A percentile compares a stretch with the other conserved stretches of the same genome.
These are phyloP conservation scores for Tulasnella sp. DNA, from an alignment of 768 basidiomycete species.

Conservation along the genomic window DNA sequence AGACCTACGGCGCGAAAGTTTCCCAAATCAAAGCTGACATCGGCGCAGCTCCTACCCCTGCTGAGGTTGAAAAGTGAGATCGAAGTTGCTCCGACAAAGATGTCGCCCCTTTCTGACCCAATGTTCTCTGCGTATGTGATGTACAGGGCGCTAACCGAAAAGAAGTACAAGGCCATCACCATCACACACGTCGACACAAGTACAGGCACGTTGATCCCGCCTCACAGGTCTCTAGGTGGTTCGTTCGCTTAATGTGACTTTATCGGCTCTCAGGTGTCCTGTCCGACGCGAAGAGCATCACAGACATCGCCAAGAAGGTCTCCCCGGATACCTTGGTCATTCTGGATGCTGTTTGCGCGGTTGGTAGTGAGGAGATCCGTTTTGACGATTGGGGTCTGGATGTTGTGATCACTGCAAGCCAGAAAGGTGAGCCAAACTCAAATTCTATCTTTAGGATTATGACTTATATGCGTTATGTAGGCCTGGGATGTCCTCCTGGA, in stretches of 20 bases:
- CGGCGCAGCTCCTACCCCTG: constrained; percentile 57
- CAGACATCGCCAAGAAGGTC: constrained; percentile 55
- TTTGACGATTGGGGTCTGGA: constrained; percentile 94
- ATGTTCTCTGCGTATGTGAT: too few species aligned
- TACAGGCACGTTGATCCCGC: constrained; percentile 54
- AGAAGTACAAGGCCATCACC: constrained; percentile 81
- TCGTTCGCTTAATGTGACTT: too few species aligned
- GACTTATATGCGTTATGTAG: neutral
- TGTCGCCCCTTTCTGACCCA: too few species aligned
- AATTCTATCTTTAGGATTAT: neutral
- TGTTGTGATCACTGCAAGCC: constrained; percentile 73
- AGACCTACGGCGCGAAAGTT: constrained; percentile 81
- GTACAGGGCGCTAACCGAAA: constrained; percentile 48
- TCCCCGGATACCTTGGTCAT: constrained; percentile 83
- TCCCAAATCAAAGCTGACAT: constrained; percentile 74
- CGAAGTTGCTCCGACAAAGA: neutral
- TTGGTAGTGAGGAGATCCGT: constrained; percentile 88
- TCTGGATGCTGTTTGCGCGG: constrained; percentile 91
- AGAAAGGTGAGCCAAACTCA: constrained; percentile 47
- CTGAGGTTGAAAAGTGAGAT: constrained; percentile 41
- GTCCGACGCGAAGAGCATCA: constrained; percentile 69
- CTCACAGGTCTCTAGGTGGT: too few species aligned
- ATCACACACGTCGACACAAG: constrained; percentile 96
- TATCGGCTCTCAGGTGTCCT: constrained; percentile 84
- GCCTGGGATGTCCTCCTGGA: constrained; percentile 87